These are phyloP conservation scores for Phellopilus nigrolimitatus DNA, from an alignment of 1,284 basidiomycete genomes.

Conservation along the genomic window DNA sequence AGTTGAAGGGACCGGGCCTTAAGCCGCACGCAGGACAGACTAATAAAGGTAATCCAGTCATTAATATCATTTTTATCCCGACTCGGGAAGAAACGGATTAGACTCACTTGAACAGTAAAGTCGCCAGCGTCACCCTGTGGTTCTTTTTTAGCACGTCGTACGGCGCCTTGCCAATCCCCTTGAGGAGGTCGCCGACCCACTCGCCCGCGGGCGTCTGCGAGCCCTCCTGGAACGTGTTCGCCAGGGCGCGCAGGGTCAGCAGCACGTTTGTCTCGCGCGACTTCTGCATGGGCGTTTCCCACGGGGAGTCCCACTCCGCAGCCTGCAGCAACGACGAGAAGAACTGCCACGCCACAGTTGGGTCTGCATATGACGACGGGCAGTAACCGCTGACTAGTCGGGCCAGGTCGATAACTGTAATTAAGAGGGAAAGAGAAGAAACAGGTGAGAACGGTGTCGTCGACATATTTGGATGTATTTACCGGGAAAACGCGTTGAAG, in stretches of 20 bases:
- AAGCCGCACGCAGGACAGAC: slow-evolving; percentile 58
- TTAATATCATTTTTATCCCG: not conserved
- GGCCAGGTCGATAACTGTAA: slow-evolving; percentile 82
- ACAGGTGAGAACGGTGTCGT: not conserved
- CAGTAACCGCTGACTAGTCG: slow-evolving; percentile 73
- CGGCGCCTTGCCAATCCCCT: slow-evolving; percentile 43
- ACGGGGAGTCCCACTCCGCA: slow-evolving; percentile 61
- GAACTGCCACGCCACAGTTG: slow-evolving; percentile 47
- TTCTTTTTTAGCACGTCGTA: slow-evolving; percentile 59
- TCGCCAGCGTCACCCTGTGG: slow-evolving; percentile 70
- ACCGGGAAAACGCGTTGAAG: slow-evolving; percentile 81
- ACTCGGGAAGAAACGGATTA: slow-evolving; percentile 1
- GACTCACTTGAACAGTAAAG: slow-evolving; percentile 77
- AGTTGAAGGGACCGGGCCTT: slow-evolving; percentile 35
- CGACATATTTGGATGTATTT: slow-evolving; percentile 25
- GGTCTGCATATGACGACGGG: slow-evolving; percentile 44
- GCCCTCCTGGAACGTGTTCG: slow-evolving; percentile 72
- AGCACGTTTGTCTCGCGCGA: slow-evolving; percentile 81
- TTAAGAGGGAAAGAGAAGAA: slow-evolving; percentile 11
- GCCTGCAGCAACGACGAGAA: slow-evolving; percentile 62
- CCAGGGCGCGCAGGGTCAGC: slow-evolving; percentile 76
- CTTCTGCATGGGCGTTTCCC: slow-evolving; percentile 55
- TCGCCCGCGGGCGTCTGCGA: slow-evolving; percentile 37
- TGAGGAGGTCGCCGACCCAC: slow-evolving; percentile 56
- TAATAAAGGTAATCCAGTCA: slow-evolving; percentile 28